Percentiles rank a stretch among this genome's conserved stretches.
Evolutionary conservation across 805 yeast genomes (phyloP).

Genomic region (Hyphopichia homilentoma): DNA sequence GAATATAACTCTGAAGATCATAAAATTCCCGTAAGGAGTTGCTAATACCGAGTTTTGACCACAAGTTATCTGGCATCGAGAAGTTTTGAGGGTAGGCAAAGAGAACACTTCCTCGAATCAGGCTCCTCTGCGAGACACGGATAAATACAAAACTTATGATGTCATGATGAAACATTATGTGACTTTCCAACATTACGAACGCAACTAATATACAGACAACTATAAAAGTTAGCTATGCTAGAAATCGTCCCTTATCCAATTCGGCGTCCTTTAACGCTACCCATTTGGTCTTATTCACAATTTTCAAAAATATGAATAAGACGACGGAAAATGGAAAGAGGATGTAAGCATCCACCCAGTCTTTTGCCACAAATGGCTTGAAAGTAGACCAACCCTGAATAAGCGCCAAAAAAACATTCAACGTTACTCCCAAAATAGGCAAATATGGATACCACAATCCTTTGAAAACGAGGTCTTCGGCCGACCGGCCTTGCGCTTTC

Average conservation of each 20-base stretch:
- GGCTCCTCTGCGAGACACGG: too few relatives aligned
- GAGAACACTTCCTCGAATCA: too few relatives aligned
- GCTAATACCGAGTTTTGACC: too few relatives aligned
- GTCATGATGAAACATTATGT: too few relatives aligned
- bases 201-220: too few relatives aligned
- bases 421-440: slow-evolving; percentile 45
- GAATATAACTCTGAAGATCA: too few relatives aligned
- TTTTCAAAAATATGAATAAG: slow-evolving; percentile 32
- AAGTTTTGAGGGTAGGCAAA: too few relatives aligned
- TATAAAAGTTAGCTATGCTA: too few relatives aligned
- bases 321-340: slow-evolving; percentile 55
- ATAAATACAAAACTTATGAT: too few relatives aligned
- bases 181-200: too few relatives aligned
- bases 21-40: too few relatives aligned
- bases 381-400: slow-evolving; percentile 68
- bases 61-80: too few relatives aligned
- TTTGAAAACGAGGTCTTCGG: slow-evolving; percentile 31
- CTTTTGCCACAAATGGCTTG: slow-evolving; percentile 48
- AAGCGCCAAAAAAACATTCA: slow-evolving; percentile 51
- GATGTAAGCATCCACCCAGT: slow-evolving; percentile 56
- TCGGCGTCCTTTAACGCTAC: slow-evolving; percentile 44
- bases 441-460: slow-evolving; percentile 47
- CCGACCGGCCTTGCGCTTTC: slow-evolving; percentile 33
- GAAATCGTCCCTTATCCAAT: slow-evolving; percentile 51
- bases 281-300: slow-evolving; percentile 38